These are phyloP conservation scores for Gleditsia sinensis DNA, from an alignment of 306 rosid species.

Conservation along the genomic window DNA sequence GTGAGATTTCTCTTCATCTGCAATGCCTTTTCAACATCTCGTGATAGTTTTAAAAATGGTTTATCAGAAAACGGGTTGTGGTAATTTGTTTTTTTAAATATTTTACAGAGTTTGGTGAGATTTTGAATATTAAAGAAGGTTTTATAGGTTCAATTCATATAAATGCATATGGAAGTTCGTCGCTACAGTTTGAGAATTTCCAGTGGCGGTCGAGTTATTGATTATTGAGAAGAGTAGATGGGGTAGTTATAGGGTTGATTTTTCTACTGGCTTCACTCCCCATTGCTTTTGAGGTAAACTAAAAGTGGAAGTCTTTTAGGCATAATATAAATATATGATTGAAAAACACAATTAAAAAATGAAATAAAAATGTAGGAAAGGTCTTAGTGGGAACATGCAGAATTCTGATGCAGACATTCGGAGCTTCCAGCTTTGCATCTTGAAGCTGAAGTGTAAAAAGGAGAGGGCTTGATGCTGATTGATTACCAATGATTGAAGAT, in stretches of 20 bases:
- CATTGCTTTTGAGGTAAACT: slow-evolving; percentile 4
- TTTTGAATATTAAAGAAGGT: slow-evolving; percentile 15
- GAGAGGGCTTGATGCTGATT: slow-evolving; percentile 36
- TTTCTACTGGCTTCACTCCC: neutral
- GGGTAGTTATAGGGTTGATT: slow-evolving; percentile 18
- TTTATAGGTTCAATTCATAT: neutral
- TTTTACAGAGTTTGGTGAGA: slow-evolving; percentile 19
- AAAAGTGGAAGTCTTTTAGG: slow-evolving; percentile 31
- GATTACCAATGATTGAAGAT: slow-evolving; percentile 25
- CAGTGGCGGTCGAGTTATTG: too few relatives aligned
- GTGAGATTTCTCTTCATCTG: slow-evolving; percentile 40
- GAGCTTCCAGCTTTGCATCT: slow-evolving; percentile 46
- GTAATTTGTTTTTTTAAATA: neutral
- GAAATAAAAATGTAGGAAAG: slow-evolving; percentile 15
- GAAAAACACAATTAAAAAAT: slow-evolving; percentile 28
- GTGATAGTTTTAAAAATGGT: neutral
- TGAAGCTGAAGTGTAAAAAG: slow-evolving; percentile 15
- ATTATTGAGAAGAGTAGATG: slow-evolving; percentile 38
- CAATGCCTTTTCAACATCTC: neutral
- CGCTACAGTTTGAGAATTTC: neutral
- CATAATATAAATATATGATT: slow-evolving; percentile 22
- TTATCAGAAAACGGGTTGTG: slow-evolving; percentile 30
- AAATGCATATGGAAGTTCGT: neutral
- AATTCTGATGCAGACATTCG: slow-evolving; percentile 23
- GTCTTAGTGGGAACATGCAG: slow-evolving; percentile 7